Base-by-base conservation (phyloP, 257 asterid species). In the Pogostemon cablin region DNA sequence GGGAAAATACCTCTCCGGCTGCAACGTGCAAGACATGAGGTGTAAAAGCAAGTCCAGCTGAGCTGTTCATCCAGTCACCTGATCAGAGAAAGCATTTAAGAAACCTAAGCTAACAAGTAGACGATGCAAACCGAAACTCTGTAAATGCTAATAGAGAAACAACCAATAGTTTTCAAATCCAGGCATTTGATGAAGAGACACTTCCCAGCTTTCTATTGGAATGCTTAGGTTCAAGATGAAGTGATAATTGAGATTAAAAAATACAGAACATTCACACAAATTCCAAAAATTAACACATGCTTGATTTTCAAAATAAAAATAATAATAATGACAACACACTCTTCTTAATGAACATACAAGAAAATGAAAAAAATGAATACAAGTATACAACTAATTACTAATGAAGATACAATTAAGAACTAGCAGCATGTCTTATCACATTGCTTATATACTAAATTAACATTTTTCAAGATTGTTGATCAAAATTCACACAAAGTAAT, bases 1-100 rank as follows among this genome's bases (percentile, higher is more conserved):
- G 52, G 3, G 37, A 74, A 15, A 7, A 76, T 71, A 95, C 99
- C 98, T 95, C 99, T 73, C 98, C 98, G 54, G 57, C 77, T 59
- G 75, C 90, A 15, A 85, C 72, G 6, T 86, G 90, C 72, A 95
- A 73, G 72, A 95, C 86, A 75, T 95, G 99, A 0, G 99, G 99
- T 11, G 99, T 87, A 75, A 95, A 95, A 43, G 99, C 99, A 20
- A 86, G 80, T 65, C 99, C 99, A 70, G 96, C 98, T 35, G 99
- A 87, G 83, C 69, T 84, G 78, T 91, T 95, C 99, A 95, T 95
- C 99, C 99, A 95, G 62, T 91, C 99, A 80, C 99, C 99, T 95
- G 78, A 55, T 62, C 52, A 59, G 57, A 58, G 2, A 70, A 74
- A 48, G 47, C 15, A 15, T 12, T 46, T 50, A 12, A 72, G 63